Evolutionary conservation across 805 yeast genomes (phyloP).

Genomic region (Blastobotrys terrestris): DNA sequence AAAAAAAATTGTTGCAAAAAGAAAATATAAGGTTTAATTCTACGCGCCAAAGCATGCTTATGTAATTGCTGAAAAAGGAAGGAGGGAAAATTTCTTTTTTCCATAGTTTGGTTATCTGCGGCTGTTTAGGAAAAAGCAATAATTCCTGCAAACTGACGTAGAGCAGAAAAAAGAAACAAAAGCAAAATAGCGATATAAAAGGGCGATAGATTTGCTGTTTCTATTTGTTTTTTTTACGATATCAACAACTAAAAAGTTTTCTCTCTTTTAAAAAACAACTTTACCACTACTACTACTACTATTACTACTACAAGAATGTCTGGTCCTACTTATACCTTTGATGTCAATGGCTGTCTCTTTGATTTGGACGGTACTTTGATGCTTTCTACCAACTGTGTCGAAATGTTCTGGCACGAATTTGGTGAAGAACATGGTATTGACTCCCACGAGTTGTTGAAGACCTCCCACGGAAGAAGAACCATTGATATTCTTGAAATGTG

Average conservation of each 20-base stretch:
- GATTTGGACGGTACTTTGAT: constrained; percentile 87
- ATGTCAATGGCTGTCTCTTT: constrained; percentile 51
- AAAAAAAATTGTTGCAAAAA: background rate
- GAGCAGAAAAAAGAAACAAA: background rate
- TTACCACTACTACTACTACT: background rate
- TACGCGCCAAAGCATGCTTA: background rate
- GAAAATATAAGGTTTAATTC: background rate
- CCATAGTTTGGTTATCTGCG: background rate
- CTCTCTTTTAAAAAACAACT: background rate
- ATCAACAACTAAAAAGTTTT: background rate
- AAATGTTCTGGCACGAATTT: constrained; percentile 73
- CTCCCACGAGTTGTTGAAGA: constrained; percentile 63
- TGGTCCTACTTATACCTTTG: constrained; percentile 11
- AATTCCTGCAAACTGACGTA: background rate
- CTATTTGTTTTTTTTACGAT: background rate
- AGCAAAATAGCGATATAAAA: background rate
- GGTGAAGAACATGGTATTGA: constrained; percentile 63
- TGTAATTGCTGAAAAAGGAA: background rate
- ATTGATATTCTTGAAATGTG: constrained; percentile 67
- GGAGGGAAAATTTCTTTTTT: background rate
- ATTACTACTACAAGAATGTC: constrained; percentile 3
- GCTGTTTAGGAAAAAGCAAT: background rate
- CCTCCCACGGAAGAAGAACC: constrained; percentile 80
- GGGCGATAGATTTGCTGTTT: background rate
- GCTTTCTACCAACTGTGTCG: constrained; percentile 76